Conservation (phyloP, 202 grass and related monocot genomes). For the Miscanthus sacchariflorus region DNA sequence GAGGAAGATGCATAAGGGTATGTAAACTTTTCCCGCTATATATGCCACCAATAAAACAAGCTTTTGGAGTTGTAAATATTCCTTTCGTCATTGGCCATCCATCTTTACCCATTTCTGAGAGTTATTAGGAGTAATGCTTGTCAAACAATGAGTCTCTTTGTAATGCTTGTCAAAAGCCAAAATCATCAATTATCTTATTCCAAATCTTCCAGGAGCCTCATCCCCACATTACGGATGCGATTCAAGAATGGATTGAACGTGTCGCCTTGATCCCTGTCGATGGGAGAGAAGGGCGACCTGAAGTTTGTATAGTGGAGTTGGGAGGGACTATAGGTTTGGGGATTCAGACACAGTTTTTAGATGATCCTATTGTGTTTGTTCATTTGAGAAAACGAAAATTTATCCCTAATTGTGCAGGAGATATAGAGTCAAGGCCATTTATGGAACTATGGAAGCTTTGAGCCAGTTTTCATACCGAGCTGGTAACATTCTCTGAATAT, state of each 20-base stretch:
- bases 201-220: no score
- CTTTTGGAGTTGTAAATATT: no score
- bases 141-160: no score
- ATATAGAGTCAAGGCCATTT: conserved; percentile 84
- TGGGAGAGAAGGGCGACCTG: conserved; percentile 65
- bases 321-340: conserved; percentile 72
- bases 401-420: conserved; percentile 57
- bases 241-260: conserved; percentile 81
- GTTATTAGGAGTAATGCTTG: no score
- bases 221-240: conserved; percentile 70
- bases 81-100: no score
- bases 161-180: no score
- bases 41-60: no score
- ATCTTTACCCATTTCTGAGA: no score
- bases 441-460: conserved; percentile 81
- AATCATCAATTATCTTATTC: no score
- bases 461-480: conserved; percentile 79
- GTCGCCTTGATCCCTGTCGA: conserved; percentile 65
- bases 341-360: neutral
- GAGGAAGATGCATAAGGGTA: no score
- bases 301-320: conserved; percentile 74
- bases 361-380: neutral
- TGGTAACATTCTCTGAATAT: conserved; percentile 51
- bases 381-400: conserved; percentile 1
- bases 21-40: no score